A percentile compares a stretch with the other conserved stretches of the same genome.
phyloP scores from a whole-genome alignment of 176 grass and related monocot genomes.

The Elaeis guineensis region DNA sequence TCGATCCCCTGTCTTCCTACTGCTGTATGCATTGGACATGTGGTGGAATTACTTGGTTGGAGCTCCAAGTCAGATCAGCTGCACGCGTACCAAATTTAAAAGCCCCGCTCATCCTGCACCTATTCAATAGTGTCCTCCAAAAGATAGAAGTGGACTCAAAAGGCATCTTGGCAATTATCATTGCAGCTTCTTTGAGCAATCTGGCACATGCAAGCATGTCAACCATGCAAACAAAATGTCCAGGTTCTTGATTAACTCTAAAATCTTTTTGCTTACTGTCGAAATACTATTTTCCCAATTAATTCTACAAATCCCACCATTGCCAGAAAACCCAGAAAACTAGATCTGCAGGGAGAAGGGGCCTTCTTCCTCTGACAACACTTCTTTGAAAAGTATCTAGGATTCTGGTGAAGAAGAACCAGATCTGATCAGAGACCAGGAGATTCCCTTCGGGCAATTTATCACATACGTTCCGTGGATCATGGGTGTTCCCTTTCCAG shows the following conservation, averaged over 20 bases:
- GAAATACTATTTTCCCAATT: too few species aligned
- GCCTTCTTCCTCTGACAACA: too few species aligned
- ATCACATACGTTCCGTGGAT: not conserved
- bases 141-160: slow-evolving; percentile 2
- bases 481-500: not conserved
- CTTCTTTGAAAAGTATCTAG: too few species aligned
- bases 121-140: slow-evolving; percentile 1
- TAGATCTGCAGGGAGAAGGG: too few species aligned
- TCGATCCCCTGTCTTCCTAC: not conserved
- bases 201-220: not conserved
- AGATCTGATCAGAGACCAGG: not conserved
- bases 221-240: not conserved
- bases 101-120: not conserved
- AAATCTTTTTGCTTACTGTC: too few species aligned
- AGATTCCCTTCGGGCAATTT: not conserved
- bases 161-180: not conserved
- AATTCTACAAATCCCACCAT: too few species aligned
- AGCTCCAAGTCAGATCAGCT: not conserved
- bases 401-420: not conserved
- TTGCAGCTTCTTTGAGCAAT: not conserved
- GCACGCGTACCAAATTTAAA: not conserved
- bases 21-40: not conserved
- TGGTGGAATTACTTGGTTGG: not conserved
- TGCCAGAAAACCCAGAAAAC: too few species aligned
- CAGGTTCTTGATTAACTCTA: not conserved